Percentiles rank a stretch among this genome's conserved stretches.
Conservation (phyloP, 768 basidiomycete species). For the Lyophyllum semitale region DNA sequence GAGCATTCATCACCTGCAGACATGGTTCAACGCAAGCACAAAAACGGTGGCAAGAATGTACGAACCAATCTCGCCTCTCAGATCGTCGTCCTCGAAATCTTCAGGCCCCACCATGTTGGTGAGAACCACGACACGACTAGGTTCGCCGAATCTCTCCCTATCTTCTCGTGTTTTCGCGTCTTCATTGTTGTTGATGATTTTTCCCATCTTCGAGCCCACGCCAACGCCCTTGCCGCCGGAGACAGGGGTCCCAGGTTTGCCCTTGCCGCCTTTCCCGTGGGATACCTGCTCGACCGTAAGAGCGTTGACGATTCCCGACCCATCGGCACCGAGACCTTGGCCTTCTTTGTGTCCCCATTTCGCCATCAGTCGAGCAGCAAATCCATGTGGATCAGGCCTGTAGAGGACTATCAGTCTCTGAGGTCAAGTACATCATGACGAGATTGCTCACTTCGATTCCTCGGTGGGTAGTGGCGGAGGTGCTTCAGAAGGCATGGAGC, state of each 20-base stretch:
- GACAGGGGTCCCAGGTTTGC: conserved; percentile 35
- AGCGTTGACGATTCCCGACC: conserved; percentile 86
- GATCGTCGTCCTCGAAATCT: conserved; percentile 82
- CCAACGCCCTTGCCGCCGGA: conserved; percentile 38
- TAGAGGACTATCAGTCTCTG: background rate
- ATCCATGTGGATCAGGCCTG: conserved; percentile 66
- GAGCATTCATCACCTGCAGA: conserved; percentile 82
- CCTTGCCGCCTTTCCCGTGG: conserved; percentile 40
- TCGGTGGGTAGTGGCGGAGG: conserved; percentile 30
- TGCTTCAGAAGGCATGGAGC: conserved; percentile 24
- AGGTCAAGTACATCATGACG: background rate
- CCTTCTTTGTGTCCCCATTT: conserved; percentile 97
- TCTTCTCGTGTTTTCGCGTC: conserved; percentile 80
- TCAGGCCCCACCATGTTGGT: conserved; percentile 88
- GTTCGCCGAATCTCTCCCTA: conserved; percentile 79
- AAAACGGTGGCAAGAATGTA: conserved; percentile 10
- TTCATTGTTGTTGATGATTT: conserved; percentile 89
- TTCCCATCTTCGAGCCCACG: conserved; percentile 74
- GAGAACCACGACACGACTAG: conserved; percentile 86
- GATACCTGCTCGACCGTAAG: conserved; percentile 75
- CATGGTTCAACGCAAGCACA: background rate
- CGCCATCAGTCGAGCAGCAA: conserved; percentile 88
- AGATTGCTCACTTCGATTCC: conserved; percentile 31
- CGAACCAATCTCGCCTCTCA: conserved; percentile 86
- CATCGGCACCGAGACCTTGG: conserved; percentile 85